These are phyloP conservation scores for Asterochloris sp. DNA, from an alignment of 139 green algal species.

Conservation along the genomic window DNA sequence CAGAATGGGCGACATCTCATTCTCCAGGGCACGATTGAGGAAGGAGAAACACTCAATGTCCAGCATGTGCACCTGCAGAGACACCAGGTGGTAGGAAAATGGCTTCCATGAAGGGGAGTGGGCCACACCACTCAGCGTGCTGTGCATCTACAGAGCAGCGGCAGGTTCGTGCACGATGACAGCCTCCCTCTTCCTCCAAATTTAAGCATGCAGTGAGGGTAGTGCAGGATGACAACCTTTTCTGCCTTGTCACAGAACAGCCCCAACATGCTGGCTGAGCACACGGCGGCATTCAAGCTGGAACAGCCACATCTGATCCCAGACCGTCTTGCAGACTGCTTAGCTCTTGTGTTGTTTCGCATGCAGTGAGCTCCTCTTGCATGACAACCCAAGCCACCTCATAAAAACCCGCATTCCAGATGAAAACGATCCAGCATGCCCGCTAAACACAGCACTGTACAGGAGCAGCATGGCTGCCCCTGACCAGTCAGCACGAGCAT, in stretches of 20 bases:
- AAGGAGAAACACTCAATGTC: constrained; percentile 99
- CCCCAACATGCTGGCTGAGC: no score
- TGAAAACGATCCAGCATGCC: neutral
- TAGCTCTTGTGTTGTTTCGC: no score
- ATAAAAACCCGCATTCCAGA: neutral
- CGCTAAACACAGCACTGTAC: neutral
- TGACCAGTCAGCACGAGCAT: neutral
- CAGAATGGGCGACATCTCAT: constrained; percentile 97
- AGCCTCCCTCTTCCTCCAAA: neutral
- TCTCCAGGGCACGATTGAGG: constrained; percentile 96
- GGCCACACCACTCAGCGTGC: neutral
- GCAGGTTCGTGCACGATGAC: no score
- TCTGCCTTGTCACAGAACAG: no score
- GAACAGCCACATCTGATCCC: no score
- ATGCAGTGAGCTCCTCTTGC: no score
- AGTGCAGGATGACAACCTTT: no score
- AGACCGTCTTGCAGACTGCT: no score
- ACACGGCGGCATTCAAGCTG: no score
- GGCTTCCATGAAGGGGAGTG: neutral
- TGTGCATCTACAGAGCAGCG: neutral
- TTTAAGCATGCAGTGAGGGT: no score
- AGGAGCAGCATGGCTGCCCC: neutral
- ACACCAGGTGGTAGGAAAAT: neutral
- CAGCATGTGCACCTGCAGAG: constrained; percentile 94
- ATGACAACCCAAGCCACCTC: neutral